Percentiles rank a stretch among this genome's conserved stretches.
These are phyloP conservation scores for Stagonosporopsis cucurbitacearum DNA, from an alignment of 2,329 filamentous ascomycete species.

Conservation along the genomic window DNA sequence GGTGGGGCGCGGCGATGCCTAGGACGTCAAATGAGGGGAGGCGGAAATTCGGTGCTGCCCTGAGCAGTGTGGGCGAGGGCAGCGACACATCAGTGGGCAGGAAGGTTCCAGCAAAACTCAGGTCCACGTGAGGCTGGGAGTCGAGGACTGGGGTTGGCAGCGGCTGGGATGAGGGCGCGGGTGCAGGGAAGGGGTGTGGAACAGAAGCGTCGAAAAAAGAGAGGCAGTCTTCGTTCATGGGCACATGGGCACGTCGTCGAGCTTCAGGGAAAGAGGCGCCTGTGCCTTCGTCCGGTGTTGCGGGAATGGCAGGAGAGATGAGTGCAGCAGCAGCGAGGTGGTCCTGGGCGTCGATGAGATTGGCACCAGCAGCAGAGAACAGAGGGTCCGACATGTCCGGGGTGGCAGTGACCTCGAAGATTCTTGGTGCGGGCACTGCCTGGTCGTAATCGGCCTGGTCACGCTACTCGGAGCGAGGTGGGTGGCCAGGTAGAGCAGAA, in stretches of 20 bases:
- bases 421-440: constrained; percentile 14
- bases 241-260: constrained; percentile 13
- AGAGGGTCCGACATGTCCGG: constrained; percentile 26
- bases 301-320: constrained; percentile 26
- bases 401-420: constrained; percentile 6
- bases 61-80: constrained; percentile 40
- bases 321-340: constrained; percentile 22
- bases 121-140: constrained; percentile 33
- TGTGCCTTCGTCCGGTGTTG: constrained; percentile 31
- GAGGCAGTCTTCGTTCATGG: constrained; percentile 25
- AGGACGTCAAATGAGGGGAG: constrained; percentile 62
- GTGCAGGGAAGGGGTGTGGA: constrained; percentile 39
- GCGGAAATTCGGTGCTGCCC: constrained; percentile 51
- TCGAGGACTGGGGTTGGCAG: constrained; percentile 38
- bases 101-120: constrained; percentile 33
- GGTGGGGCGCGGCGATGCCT: constrained; percentile 57
- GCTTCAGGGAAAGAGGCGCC: constrained; percentile 23
- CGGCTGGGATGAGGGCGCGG: constrained; percentile 29
- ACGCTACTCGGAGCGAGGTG: constrained; percentile 23
- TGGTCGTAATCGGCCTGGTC: constrained; percentile 20
- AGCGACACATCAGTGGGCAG: constrained; percentile 42
- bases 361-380: constrained; percentile 13
- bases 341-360: constrained; percentile 10
- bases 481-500: constrained; percentile 25
- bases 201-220: constrained; percentile 40